Conservation (phyloP, 495 filamentous ascomycete species). For the Xylaria longipes region DNA sequence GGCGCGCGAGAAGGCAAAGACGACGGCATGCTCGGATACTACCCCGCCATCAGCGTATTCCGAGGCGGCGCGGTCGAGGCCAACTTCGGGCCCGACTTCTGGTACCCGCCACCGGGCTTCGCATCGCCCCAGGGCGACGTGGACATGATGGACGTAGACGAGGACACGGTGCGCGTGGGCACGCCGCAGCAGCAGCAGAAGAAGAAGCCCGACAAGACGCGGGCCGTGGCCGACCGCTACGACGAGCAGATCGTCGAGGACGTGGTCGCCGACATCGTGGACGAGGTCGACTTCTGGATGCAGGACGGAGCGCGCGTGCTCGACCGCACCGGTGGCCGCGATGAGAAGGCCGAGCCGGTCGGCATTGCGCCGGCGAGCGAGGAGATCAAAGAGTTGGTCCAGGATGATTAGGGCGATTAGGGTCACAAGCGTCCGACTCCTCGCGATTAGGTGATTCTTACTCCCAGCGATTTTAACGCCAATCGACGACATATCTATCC, state of each 20-base stretch:
- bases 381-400: conserved; percentile 69
- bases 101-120: conserved; percentile 74
- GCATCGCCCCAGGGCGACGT: conserved; percentile 47
- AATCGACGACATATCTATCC: not conserved
- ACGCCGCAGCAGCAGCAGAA: conserved; percentile 3
- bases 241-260: conserved; percentile 96
- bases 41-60: conserved; percentile 91
- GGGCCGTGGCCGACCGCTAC: conserved; percentile 78
- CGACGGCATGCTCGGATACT: conserved; percentile 94
- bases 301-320: conserved; percentile 64
- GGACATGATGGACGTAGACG: conserved; percentile 55
- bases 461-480: too few relatives aligned
- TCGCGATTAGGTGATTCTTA: too few relatives aligned
- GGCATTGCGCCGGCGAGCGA: conserved; percentile 49
- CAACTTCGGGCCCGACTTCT: conserved; percentile 90
- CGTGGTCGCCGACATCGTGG: conserved; percentile 86
- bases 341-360: conserved; percentile 47
- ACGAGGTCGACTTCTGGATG: conserved; percentile 85
- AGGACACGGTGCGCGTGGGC: conserved; percentile 35
- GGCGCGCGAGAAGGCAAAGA: conserved; percentile 84
- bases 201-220: conserved; percentile 43
- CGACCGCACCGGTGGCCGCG: conserved; percentile 45
- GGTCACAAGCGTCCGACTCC: not conserved
- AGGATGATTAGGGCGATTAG: conserved; percentile 65
- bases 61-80: conserved; percentile 88